Conservation (phyloP, 2,329 filamentous ascomycete species). For the Colletotrichum sp. region DNA sequence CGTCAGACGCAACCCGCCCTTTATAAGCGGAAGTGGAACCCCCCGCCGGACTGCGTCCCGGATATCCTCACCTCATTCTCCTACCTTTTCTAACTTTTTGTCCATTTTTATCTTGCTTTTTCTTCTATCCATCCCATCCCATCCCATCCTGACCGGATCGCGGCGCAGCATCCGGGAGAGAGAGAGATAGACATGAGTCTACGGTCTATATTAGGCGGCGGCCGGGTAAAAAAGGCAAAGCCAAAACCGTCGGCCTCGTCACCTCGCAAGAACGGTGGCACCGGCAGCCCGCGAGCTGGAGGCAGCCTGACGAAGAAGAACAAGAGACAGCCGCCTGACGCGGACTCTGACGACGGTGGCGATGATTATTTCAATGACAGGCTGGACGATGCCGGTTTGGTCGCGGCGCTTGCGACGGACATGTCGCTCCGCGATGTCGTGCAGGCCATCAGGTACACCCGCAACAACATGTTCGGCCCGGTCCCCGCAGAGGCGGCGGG, state of each 20-base stretch:
- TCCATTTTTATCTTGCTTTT: not conserved
- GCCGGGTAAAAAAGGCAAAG: conserved; percentile 35
- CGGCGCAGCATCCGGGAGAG: conserved; percentile 6
- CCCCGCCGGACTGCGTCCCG: not conserved
- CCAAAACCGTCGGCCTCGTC: conserved; percentile 25
- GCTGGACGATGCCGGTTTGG: conserved; percentile 65
- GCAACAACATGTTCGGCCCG: conserved; percentile 65
- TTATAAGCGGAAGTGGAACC: not conserved
- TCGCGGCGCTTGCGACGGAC: conserved; percentile 58
- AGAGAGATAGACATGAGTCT: conserved; percentile 26
- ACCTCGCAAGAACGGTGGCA: conserved; percentile 26
- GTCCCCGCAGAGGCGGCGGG: conserved; percentile 63
- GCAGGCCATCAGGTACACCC: conserved; percentile 68
- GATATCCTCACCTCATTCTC: not conserved
- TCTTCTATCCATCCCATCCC: not conserved
- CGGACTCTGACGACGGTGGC: conserved; percentile 14
- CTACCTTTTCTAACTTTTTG: not conserved
- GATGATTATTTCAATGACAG: conserved; percentile 41
- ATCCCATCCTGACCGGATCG: not conserved
- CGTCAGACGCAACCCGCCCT: not conserved
- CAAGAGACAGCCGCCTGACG: conserved; percentile 14
- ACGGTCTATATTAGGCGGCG: conserved; percentile 41
- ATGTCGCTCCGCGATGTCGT: conserved; percentile 64
- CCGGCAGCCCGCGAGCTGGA: not conserved
- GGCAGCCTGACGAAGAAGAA: not conserved